phyloP scores from a whole-genome alignment of 371 early-diverging fungal genomes.

The Pancytospora philotis region DNA sequence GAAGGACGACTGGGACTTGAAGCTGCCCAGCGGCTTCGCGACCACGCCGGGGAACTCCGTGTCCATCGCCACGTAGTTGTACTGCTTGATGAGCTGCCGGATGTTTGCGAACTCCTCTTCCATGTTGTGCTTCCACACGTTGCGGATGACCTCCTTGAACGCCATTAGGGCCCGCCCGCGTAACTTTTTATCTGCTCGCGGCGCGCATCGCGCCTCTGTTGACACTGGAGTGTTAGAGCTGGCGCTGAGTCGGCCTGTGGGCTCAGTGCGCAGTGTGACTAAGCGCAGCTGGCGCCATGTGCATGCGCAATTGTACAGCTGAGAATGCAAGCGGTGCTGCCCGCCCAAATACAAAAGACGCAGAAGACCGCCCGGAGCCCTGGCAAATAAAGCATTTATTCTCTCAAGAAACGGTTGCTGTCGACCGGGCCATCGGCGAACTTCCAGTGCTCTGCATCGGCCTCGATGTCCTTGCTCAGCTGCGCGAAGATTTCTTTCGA shows the following conservation, averaged over 20 bases:
- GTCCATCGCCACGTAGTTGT: slow-evolving; percentile 92
- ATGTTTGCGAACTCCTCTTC: slow-evolving; percentile 81
- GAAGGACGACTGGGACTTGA: slow-evolving; percentile 59
- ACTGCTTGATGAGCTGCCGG: slow-evolving; percentile 74
- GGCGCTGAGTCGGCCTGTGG: no score
- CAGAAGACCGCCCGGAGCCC: no score
- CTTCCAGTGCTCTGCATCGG: slow-evolving; percentile 3
- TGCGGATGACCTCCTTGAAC: slow-evolving; percentile 42
- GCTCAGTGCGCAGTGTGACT: no score
- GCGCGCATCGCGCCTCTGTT: no score
- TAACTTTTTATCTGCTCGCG: background rate
- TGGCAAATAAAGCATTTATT: no score
- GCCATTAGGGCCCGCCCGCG: background rate
- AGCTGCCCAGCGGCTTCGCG: slow-evolving; percentile 88
- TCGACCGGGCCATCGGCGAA: no score
- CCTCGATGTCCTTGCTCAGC: background rate
- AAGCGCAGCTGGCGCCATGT: no score
- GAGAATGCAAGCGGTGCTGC: no score
- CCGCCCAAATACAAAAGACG: no score
- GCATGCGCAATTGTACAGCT: no score
- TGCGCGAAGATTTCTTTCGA: background rate
- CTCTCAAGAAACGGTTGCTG: no score
- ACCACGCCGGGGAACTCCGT: slow-evolving; percentile 99
- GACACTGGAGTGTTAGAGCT: no score
- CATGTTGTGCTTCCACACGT: slow-evolving; percentile 91